Percentiles rank a stretch among this genome's conserved stretches.
These are phyloP conservation scores for Aspergillus novoparasiticus DNA, from an alignment of 2,329 filamentous ascomycete species.

Conservation along the genomic window DNA sequence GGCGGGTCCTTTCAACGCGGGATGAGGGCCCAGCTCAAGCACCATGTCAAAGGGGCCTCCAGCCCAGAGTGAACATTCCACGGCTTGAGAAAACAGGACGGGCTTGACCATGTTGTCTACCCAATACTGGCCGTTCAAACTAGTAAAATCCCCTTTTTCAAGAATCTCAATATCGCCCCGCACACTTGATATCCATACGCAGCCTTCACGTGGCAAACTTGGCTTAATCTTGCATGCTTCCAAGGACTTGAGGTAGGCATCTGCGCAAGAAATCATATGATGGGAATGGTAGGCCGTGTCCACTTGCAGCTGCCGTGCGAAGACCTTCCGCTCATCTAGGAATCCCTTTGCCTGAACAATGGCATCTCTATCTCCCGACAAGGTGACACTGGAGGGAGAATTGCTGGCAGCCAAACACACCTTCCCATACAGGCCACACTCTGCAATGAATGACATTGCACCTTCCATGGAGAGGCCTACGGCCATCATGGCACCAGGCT, in stretches of 20 bases:
- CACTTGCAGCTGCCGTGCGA: too few relatives aligned
- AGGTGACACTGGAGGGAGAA: too few relatives aligned
- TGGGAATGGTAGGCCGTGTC: too few relatives aligned
- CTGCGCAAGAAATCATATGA: too few relatives aligned
- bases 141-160: neutral
- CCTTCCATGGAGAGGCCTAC: neutral
- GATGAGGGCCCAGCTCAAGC: constrained; percentile 34
- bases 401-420: too few relatives aligned
- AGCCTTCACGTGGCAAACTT: too few relatives aligned
- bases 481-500: constrained; percentile 22
- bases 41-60: constrained; percentile 35
- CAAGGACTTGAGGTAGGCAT: too few relatives aligned
- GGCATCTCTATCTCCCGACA: too few relatives aligned
- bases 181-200: constrained; percentile 18
- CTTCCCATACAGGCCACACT: constrained; percentile 24
- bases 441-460: constrained; percentile 29
- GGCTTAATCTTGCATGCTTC: too few relatives aligned
- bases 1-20: constrained; percentile 28
- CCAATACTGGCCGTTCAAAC: constrained; percentile 15
- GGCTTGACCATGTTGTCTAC: constrained; percentile 30
- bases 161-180: constrained; percentile 31
- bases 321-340: too few relatives aligned
- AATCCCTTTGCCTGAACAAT: too few relatives aligned
- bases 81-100: constrained; percentile 25
- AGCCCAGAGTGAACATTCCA: neutral